Evolutionary conservation across 2,329 filamentous ascomycete genomes (phyloP), one percentile per base, ranked within the genome.

Genomic region (Beauveria brongniartii): DNA sequence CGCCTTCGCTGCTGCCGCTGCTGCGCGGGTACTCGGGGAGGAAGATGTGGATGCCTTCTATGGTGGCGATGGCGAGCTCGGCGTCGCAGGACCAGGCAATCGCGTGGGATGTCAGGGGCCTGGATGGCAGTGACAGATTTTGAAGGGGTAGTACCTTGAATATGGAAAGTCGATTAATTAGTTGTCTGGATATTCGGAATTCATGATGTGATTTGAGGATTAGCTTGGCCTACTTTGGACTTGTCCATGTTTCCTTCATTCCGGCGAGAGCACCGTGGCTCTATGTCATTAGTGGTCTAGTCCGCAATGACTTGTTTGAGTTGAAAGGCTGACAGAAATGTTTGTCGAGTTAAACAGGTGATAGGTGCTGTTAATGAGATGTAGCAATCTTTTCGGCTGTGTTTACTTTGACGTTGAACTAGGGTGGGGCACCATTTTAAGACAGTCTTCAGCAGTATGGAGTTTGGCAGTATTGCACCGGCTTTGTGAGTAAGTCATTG

Each of bases 81-180:
- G 59, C 59, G 14, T 61, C 59, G 18, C 52, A 56, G 8, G 59
- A 61, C 59, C 59, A 61, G 30, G 59, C 67, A 9, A 78, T 64
- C 1, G 74, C 71, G 61, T 77, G 76, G 5, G 73, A 74, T 30
- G 76, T 75, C 62, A 79, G 69, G 20, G 79, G 77, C 5, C 78
- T 71, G 12, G 77, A 75, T 43, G 71, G 71, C 22, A 82, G 69
- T 52, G 71, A 68, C 24, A 82, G 71, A 3, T 77, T 72, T 65
- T 79, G 77, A 9, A 85, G 73, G 1, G 79, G 79, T 7, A 79
- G 75, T 12, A 53, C 59, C 59, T 61, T 12, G 24, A n/a, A 20
- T 9, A 20, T 16, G 37, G 30, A 43, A 18, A 18, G 7, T 41
- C 8, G 30, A 40, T 44, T 2, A 18, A n/a, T 59, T 26, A 30